Conservation (phyloP, 2,329 filamentous ascomycete genomes). For the Colletotrichum echinochloae region DNA sequence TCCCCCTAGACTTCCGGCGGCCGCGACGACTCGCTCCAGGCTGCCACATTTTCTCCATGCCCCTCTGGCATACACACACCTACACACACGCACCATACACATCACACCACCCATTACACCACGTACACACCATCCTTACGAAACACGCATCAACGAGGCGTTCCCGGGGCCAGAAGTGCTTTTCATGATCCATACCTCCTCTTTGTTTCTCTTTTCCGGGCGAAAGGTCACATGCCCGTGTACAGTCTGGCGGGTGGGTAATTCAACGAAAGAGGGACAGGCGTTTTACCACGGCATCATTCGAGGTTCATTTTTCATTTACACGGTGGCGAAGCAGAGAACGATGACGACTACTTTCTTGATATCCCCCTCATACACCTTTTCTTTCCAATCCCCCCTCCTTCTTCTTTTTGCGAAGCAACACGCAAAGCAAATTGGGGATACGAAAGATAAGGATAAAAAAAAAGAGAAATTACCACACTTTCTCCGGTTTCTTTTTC, state of each 20-base stretch:
- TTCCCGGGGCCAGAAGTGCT: slow-evolving; percentile 28
- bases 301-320: slow-evolving; percentile 10
- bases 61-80: background rate
- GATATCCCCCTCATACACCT: slow-evolving; percentile 33
- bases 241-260: slow-evolving; percentile 21
- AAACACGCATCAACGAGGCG: slow-evolving; percentile 39
- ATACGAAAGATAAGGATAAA: background rate
- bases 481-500: background rate
- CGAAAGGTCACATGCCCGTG: slow-evolving; percentile 14
- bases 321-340: slow-evolving; percentile 34
- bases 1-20: slow-evolving; percentile 31
- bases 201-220: slow-evolving; percentile 7
- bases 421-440: background rate
- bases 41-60: slow-evolving; percentile 4
- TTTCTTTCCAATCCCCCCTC: background rate
- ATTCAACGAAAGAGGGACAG: slow-evolving; percentile 3
- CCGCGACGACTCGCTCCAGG: slow-evolving; percentile 25
- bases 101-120: slow-evolving; percentile 17
- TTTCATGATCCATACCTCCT: slow-evolving; percentile 24
- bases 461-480: slow-evolving; percentile 19
- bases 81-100: background rate
- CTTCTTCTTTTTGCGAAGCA: slow-evolving; percentile 11
- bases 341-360: slow-evolving; percentile 40
- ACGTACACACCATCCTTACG: slow-evolving; percentile 28
- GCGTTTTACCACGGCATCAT: slow-evolving; percentile 24